Conservation (phyloP, 2,329 filamentous ascomycete species). For the Talaromyces islandicus region DNA sequence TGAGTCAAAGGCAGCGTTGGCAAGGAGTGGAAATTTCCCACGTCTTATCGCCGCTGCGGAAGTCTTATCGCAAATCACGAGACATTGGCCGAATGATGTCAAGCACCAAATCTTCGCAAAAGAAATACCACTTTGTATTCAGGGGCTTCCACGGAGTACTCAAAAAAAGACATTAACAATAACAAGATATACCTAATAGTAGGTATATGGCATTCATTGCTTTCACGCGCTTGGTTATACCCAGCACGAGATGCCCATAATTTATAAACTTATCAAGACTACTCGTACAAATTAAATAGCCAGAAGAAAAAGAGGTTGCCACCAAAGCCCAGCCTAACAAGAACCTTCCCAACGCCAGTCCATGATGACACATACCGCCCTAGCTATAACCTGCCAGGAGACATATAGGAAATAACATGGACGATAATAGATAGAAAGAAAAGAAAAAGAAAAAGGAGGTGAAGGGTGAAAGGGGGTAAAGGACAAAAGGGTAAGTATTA, state of each 20-base stretch:
- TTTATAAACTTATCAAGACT: neutral
- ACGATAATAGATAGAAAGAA: neutral
- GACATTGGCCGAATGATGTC: neutral
- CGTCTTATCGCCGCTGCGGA: neutral
- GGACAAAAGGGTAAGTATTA: neutral
- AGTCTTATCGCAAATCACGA: slow-evolving; percentile 2
- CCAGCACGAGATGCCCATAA: neutral
- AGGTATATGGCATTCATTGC: neutral
- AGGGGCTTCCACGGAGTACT: neutral
- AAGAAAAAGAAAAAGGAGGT: neutral
- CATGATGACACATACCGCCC: neutral
- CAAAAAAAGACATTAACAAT: neutral
- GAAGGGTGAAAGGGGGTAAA: neutral
- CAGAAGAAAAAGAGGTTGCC: neutral
- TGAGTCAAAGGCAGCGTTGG: neutral
- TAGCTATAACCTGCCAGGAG: neutral
- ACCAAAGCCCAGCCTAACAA: neutral
- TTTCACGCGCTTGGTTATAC: neutral
- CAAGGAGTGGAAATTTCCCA: neutral
- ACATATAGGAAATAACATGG: neutral
- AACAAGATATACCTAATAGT: neutral
- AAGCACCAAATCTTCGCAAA: neutral
- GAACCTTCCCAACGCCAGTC: neutral
- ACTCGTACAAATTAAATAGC: neutral
- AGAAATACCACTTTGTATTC: neutral